Evolutionary conservation across 2,329 filamentous ascomycete species (phyloP).

Genomic region (Stagonosporopsis vannaccii): DNA sequence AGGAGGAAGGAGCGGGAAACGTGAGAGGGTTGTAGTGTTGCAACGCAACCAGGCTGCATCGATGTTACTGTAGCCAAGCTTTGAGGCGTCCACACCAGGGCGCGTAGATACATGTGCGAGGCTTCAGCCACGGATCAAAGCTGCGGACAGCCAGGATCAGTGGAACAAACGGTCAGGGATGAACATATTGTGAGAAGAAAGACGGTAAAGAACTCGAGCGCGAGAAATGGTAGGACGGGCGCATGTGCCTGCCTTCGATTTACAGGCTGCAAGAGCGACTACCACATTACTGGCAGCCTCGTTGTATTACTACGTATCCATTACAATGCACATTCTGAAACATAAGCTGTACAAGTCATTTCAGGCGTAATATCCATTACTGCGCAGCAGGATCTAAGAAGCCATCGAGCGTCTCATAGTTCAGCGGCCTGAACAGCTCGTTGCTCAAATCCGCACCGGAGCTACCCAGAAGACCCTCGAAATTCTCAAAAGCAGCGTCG

Average conservation of each 20-base stretch:
- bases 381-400: conserved; percentile 40
- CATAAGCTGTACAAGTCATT: background rate
- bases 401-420: conserved; percentile 45
- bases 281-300: background rate
- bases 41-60: too few relatives aligned
- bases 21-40: too few relatives aligned
- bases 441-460: conserved; percentile 49
- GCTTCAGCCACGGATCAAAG: too few relatives aligned
- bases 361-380: background rate
- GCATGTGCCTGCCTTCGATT: background rate
- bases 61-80: too few relatives aligned
- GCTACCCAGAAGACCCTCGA: conserved; percentile 49
- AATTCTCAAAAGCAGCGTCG: conserved; percentile 51
- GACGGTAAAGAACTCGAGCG: too few relatives aligned
- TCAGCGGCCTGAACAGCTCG: conserved; percentile 48
- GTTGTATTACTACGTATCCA: background rate
- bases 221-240: background rate
- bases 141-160: too few relatives aligned
- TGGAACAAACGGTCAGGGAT: too few relatives aligned
- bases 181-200: too few relatives aligned
- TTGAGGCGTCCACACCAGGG: too few relatives aligned
- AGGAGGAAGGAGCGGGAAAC: too few relatives aligned
- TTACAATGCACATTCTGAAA: background rate
- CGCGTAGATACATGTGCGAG: too few relatives aligned
- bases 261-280: background rate